Conservation (phyloP, 2,329 filamentous ascomycete genomes). For the Diaporthe batatas region DNA sequence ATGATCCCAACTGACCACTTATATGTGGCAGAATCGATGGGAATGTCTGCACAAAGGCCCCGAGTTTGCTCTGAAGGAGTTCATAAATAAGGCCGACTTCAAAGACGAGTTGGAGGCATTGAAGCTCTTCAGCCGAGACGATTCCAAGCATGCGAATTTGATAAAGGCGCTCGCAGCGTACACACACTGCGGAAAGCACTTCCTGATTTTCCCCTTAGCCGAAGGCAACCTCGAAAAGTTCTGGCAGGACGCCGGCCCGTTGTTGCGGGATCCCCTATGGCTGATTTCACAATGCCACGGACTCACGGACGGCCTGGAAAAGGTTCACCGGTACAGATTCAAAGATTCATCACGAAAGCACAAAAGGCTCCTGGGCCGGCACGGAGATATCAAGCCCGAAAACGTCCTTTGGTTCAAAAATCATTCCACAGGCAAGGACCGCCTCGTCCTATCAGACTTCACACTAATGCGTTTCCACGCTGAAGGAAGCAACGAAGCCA, state of each 20-base stretch:
- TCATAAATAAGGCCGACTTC: background rate
- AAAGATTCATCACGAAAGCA: too few species aligned
- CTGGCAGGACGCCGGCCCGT: background rate
- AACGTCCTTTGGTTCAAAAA: too few species aligned
- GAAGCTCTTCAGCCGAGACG: too few species aligned
- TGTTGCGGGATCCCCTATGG: background rate
- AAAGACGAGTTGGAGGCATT: background rate
- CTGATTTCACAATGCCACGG: constrained; percentile 6
- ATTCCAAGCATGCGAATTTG: too few species aligned
- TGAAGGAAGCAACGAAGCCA: too few species aligned
- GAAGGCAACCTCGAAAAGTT: background rate
- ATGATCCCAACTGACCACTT: background rate
- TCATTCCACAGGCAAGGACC: too few species aligned
- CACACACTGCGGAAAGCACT: background rate
- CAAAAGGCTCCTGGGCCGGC: background rate
- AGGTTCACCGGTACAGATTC: too few species aligned
- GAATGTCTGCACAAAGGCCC: background rate
- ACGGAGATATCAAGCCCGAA: background rate
- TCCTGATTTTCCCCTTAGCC: background rate
- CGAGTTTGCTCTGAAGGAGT: background rate
- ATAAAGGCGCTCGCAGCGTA: constrained; percentile 1
- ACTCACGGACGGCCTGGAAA: background rate
- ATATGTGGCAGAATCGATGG: background rate
- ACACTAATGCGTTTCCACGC: too few species aligned
- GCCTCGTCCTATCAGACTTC: too few species aligned